Conservation (phyloP, 2,329 filamentous ascomycete species). For the Dactylellina parvicollis region DNA sequence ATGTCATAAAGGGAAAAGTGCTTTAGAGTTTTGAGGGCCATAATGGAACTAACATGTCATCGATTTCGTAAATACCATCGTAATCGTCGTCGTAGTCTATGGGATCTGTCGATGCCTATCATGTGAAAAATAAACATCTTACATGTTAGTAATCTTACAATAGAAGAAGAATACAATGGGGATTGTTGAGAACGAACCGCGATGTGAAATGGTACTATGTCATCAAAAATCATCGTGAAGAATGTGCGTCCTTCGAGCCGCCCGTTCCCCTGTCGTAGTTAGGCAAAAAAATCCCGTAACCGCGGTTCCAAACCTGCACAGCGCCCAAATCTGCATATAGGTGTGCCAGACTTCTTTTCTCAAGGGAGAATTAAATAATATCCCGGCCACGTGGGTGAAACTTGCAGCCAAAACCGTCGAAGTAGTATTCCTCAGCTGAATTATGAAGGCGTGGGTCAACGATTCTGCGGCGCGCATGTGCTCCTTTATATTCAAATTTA, state of each 20-base stretch:
- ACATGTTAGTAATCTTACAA: background rate
- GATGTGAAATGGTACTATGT: slow-evolving; percentile 22
- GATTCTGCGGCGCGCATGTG: background rate
- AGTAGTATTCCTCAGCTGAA: too few relatives aligned
- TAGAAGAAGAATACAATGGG: background rate
- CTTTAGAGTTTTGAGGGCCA: background rate
- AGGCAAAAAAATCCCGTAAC: background rate
- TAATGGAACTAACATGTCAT: slow-evolving; percentile 32
- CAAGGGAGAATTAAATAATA: background rate
- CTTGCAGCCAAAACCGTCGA: slow-evolving; percentile 25
- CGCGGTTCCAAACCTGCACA: slow-evolving; percentile 12
- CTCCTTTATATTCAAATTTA: slow-evolving; percentile 38
- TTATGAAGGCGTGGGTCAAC: too few relatives aligned
- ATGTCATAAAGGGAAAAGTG: background rate
- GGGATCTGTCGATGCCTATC: slow-evolving; percentile 12
- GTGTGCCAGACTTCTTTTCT: background rate
- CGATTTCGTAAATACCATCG: slow-evolving; percentile 41
- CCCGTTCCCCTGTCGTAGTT: background rate
- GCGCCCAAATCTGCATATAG: too few relatives aligned
- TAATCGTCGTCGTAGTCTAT: slow-evolving; percentile 39
- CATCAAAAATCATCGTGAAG: slow-evolving; percentile 33
- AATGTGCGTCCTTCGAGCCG: slow-evolving; percentile 8
- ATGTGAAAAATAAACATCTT: background rate
- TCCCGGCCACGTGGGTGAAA: slow-evolving; percentile 24
- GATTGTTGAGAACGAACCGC: background rate